Conservation (phyloP, 305 asterid species). For the Fraxinus angustifolia region DNA sequence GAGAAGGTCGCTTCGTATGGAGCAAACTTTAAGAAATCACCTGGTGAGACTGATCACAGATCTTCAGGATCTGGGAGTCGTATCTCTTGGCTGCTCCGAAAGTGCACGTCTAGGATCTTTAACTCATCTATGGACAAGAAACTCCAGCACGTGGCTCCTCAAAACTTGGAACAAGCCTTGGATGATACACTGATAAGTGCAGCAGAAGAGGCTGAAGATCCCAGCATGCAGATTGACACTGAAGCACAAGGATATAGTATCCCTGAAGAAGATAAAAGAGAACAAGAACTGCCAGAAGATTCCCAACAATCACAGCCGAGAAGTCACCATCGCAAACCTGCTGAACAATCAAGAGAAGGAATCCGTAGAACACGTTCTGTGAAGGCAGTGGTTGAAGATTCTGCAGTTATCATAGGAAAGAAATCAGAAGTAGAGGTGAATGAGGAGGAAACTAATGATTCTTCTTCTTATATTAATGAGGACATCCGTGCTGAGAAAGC, state of each 20-base stretch:
- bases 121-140: conserved; percentile 36
- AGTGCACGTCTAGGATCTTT: conserved; percentile 65
- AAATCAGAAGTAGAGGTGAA: conserved; percentile 23
- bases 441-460: conserved; percentile 36
- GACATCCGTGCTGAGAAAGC: conserved; percentile 43
- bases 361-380: conserved; percentile 51
- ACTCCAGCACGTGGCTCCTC: conserved; percentile 31
- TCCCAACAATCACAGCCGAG: conserved; percentile 46
- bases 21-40: conserved; percentile 29
- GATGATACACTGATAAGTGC: conserved; percentile 24
- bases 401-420: conserved; percentile 48
- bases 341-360: conserved; percentile 35
- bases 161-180: conserved; percentile 44
- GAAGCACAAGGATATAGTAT: conserved; percentile 23
- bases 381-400: conserved; percentile 72
- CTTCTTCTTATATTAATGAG: conserved; percentile 31
- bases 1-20: conserved; percentile 51
- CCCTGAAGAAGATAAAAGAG: conserved; percentile 34
- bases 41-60: conserved; percentile 33
- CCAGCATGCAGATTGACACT: conserved; percentile 30
- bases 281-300: conserved; percentile 41
- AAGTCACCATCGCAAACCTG: conserved; percentile 30
- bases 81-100: conserved; percentile 56
- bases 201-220: conserved; percentile 34
- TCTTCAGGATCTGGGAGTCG: conserved; percentile 53